These are phyloP conservation scores for Posidonia oceanica DNA, from an alignment of 116 monocot genomes.

Conservation along the genomic window DNA sequence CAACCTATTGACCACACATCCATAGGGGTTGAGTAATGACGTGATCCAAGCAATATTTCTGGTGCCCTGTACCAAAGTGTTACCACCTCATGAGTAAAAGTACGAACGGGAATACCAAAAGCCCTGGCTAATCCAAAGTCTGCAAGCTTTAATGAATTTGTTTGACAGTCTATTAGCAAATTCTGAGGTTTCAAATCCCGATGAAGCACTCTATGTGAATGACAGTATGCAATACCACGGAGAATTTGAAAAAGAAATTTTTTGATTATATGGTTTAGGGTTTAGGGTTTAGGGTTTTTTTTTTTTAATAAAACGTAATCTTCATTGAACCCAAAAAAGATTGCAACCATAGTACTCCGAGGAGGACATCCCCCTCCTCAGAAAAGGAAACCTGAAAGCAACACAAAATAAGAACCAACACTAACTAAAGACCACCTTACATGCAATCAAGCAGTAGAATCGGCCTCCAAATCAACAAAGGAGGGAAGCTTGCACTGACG, in stretches of 20 bases:
- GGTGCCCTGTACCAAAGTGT: slow-evolving; percentile 99
- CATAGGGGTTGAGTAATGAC: slow-evolving; percentile 87
- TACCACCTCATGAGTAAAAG: slow-evolving; percentile 98
- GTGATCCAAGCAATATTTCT: slow-evolving; percentile 85
- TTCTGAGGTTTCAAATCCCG: slow-evolving; percentile 76
- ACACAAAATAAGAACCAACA: too few species aligned
- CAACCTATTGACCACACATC: slow-evolving; percentile 98
- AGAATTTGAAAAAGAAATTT: slow-evolving; percentile 68
- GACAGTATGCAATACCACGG: slow-evolving; percentile 56
- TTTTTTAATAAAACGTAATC: too few species aligned
- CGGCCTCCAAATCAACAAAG: too few species aligned
- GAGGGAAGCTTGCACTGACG: too few species aligned
- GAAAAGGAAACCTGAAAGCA: too few species aligned
- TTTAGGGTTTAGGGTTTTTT: too few species aligned
- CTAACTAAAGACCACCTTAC: too few species aligned
- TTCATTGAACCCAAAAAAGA: too few species aligned
- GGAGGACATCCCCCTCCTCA: too few species aligned
- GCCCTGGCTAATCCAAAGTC: slow-evolving; percentile 96
- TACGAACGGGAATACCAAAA: slow-evolving; percentile 90
- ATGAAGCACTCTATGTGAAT: slow-evolving; percentile 71
- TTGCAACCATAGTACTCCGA: too few species aligned
- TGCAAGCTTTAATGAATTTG: slow-evolving; percentile 87
- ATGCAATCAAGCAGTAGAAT: too few species aligned
- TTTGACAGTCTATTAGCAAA: slow-evolving; percentile 68
- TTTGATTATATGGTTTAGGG: too few species aligned